Conservation (phyloP, 2,329 filamentous ascomycete species). For the Sporothrix globosa region DNA sequence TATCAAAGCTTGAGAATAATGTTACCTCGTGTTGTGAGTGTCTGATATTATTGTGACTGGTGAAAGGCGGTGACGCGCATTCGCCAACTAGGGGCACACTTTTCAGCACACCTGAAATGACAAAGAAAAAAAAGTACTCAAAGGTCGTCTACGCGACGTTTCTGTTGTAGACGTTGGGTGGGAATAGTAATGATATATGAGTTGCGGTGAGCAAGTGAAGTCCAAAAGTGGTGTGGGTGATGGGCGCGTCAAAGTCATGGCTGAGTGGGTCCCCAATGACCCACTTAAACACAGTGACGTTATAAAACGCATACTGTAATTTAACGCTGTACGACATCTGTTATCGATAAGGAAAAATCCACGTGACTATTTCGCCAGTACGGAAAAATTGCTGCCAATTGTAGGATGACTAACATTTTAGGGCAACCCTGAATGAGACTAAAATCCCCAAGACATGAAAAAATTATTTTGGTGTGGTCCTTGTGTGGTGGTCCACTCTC, state of each 20-base stretch:
- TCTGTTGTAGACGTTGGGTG: not conserved
- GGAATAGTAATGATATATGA: not conserved
- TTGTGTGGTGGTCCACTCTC: slow-evolving; percentile 28
- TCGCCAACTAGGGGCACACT: not conserved
- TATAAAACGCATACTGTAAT: not conserved
- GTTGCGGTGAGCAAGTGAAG: not conserved
- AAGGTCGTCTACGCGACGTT: not conserved
- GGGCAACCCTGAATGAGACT: slow-evolving; percentile 34
- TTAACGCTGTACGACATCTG: not conserved
- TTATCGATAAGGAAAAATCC: not conserved
- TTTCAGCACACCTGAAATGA: not conserved
- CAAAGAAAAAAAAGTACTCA: not conserved
- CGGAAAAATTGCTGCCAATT: slow-evolving; percentile 20
- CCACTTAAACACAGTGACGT: not conserved
- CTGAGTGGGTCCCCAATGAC: not conserved
- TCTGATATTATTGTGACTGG: not conserved
- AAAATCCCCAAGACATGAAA: slow-evolving; percentile 30
- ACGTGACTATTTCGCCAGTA: not conserved
- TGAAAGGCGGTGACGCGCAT: not conserved
- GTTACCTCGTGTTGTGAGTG: not conserved
- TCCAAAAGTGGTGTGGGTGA: slow-evolving; percentile 4
- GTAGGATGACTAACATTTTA: slow-evolving; percentile 27
- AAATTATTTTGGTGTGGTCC: slow-evolving; percentile 36
- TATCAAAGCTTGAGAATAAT: not conserved
- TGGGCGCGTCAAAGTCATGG: slow-evolving; percentile 12